phyloP scores from a whole-genome alignment of 495 filamentous ascomycete genomes.

The Penicillium malachiteum region DNA sequence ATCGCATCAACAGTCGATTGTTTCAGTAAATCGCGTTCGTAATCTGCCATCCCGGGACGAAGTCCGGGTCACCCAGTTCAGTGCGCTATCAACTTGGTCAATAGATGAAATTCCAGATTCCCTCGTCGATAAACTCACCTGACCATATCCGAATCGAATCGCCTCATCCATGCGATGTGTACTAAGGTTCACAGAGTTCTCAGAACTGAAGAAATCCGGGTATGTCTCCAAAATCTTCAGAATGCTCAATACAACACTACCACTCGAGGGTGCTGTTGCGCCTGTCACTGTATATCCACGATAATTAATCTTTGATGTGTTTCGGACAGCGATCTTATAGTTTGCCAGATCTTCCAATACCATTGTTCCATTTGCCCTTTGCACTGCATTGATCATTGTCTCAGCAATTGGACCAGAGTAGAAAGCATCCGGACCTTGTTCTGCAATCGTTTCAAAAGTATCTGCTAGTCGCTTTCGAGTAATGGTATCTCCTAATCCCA shows the following conservation, averaged over 20 bases:
- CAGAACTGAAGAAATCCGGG: conserved; percentile 50
- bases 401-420: conserved; percentile 74
- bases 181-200: conserved; percentile 54
- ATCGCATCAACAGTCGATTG: conserved; percentile 55
- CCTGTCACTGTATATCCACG: conserved; percentile 66
- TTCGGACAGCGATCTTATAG: conserved; percentile 63
- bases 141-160: conserved; percentile 81
- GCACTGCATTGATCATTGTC: conserved; percentile 65
- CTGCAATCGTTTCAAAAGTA: conserved; percentile 72
- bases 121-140: conserved; percentile 35
- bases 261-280: conserved; percentile 70
- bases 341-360: conserved; percentile 70
- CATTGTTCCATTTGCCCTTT: conserved; percentile 73
- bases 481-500: conserved; percentile 71
- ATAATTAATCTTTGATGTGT: conserved; percentile 66
- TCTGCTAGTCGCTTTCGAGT: conserved; percentile 76
- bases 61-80: conserved; percentile 76
- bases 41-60: conserved; percentile 62
- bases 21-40: conserved; percentile 65
- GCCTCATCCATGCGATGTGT: conserved; percentile 83
- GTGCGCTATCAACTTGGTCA: conserved; percentile 42
- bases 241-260: conserved; percentile 66
- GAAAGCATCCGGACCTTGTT: conserved; percentile 68
- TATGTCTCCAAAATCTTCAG: conserved; percentile 81
- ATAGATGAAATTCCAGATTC: not conserved